These are phyloP conservation scores for Dinochytrium kinnereticum DNA, from an alignment of 371 early-diverging fungal genomes.

Conservation along the genomic window DNA sequence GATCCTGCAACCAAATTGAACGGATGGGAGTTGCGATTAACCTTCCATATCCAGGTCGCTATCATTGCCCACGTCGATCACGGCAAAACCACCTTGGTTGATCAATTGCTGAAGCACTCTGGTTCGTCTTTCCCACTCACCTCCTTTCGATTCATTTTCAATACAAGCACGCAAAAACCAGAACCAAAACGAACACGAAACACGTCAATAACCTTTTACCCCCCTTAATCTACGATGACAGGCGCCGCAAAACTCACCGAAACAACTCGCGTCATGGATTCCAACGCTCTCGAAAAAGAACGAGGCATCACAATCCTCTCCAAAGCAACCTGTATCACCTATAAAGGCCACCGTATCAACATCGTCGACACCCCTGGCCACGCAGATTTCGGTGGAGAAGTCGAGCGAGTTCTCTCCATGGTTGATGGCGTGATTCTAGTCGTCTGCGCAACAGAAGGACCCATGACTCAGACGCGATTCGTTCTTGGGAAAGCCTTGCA, in stretches of 20 bases:
- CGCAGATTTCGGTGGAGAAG: constrained; percentile 74
- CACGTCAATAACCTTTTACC: no score
- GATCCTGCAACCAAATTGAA: no score
- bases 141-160: constrained; percentile 4
- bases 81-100: constrained; percentile 64
- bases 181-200: no score
- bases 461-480: constrained; percentile 85
- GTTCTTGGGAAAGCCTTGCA: constrained; percentile 77
- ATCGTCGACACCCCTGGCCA: constrained; percentile 85
- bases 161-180: no score
- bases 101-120: constrained; percentile 43
- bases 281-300: constrained; percentile 78
- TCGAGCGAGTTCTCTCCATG: constrained; percentile 84
- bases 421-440: constrained; percentile 82
- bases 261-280: constrained; percentile 77
- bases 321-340: constrained; percentile 72
- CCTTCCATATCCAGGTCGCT: constrained; percentile 32
- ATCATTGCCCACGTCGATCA: constrained; percentile 73
- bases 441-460: constrained; percentile 82
- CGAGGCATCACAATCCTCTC: constrained; percentile 85
- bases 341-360: constrained; percentile 74
- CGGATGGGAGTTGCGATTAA: no score
- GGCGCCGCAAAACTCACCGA: constrained; percentile 44
- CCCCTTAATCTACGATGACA: no score
- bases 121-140: constrained; percentile 39